Evolutionary conservation across 2,329 filamentous ascomycete genomes (phyloP).

Genomic region (Curvularia spicifera): DNA sequence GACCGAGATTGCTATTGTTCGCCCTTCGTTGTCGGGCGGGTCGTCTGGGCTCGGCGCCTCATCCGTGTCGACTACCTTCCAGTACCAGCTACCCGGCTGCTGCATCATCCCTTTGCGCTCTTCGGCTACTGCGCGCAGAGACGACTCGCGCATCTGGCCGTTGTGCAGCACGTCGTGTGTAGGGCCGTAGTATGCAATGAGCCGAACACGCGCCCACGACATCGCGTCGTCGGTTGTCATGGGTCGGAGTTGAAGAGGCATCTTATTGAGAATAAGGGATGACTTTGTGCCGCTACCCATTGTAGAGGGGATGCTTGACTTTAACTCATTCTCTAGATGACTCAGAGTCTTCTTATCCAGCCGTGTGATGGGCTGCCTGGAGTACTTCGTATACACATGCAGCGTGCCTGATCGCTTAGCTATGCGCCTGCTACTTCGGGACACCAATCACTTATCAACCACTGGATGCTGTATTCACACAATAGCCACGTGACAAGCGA

Average conservation of each 20-base stretch:
- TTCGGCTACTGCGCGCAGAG: slow-evolving; percentile 33
- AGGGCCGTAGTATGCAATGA: slow-evolving; percentile 39
- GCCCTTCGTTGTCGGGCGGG: slow-evolving; percentile 29
- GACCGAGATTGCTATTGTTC: slow-evolving; percentile 37
- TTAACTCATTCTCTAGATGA: neutral
- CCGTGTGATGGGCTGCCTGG: neutral
- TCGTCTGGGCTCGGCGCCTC: slow-evolving; percentile 33
- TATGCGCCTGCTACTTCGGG: neutral
- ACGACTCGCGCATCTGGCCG: slow-evolving; percentile 32
- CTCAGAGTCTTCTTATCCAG: neutral
- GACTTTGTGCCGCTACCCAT: neutral
- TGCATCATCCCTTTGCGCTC: slow-evolving; percentile 32
- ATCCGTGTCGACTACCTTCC: slow-evolving; percentile 43
- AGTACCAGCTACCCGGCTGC: slow-evolving; percentile 37
- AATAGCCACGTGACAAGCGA: too few species aligned
- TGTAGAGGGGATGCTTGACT: neutral
- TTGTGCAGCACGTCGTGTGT: slow-evolving; percentile 39
- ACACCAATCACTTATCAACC: too few species aligned
- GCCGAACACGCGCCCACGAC: slow-evolving; percentile 40
- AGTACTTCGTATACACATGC: neutral
- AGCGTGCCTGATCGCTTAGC: neutral
- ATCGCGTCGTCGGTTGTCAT: slow-evolving; percentile 32
- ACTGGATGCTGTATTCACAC: too few species aligned
- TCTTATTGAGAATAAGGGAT: slow-evolving; percentile 10
- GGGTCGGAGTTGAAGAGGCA: slow-evolving; percentile 35